A percentile compares a stretch with the other conserved stretches of the same genome.
Conservation (phyloP, 1,284 basidiomycete species). For the Leccinum solheimii region DNA sequence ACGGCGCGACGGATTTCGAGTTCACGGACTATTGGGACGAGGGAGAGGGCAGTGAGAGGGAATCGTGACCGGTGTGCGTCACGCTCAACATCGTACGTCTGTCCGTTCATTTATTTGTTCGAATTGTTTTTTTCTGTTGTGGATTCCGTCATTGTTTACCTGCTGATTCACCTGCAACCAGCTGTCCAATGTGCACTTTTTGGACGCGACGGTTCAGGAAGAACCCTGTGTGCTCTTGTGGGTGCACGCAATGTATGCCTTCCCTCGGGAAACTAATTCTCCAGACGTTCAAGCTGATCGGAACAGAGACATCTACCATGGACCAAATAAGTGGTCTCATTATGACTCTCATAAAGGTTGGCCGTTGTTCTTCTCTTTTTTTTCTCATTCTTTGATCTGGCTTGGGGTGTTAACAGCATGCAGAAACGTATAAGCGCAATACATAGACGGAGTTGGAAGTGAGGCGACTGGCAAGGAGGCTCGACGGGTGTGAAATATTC, state of each 20-base stretch:
- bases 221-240: conserved; percentile 60
- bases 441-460: conserved; percentile 41
- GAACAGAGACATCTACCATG: conserved; percentile 53
- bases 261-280: conserved; percentile 43
- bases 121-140: neutral
- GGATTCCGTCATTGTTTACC: neutral
- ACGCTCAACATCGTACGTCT: conserved; percentile 69
- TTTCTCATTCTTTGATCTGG: conserved; percentile 2
- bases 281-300: conserved; percentile 63
- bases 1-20: conserved; percentile 69
- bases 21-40: conserved; percentile 83
- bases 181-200: conserved; percentile 57
- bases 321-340: conserved; percentile 50
- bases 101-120: neutral
- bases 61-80: conserved; percentile 70
- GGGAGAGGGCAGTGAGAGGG: conserved; percentile 59
- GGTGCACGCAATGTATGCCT: conserved; percentile 63
- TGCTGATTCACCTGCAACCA: conserved; percentile 23
- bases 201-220: conserved; percentile 69
- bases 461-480: conserved; percentile 47
- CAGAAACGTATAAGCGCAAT: conserved; percentile 45
- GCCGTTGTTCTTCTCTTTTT: neutral
- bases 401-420: conserved; percentile 45
- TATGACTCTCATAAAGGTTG: conserved; percentile 40
- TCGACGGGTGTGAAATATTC: conserved; percentile 36